These are phyloP conservation scores for Penicillium macrosclerotiorum DNA, from an alignment of 495 filamentous ascomycete genomes.

Conservation along the genomic window DNA sequence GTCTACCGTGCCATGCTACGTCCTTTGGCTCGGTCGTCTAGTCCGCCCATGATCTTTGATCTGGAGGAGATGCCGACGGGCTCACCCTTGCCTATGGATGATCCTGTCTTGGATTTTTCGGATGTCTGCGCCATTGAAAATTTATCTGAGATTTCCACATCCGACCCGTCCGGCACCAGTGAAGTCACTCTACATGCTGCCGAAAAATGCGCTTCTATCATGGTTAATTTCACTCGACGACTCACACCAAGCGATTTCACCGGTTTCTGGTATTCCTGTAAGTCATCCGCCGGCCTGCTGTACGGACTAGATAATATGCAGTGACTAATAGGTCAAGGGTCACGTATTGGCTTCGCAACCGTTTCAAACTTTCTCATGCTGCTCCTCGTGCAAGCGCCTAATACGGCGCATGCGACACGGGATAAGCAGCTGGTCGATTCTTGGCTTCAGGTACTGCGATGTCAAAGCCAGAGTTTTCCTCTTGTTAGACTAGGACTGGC, in stretches of 20 bases:
- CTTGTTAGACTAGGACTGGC: conserved; percentile 34
- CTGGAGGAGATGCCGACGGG: conserved; percentile 26
- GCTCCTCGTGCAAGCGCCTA: conserved; percentile 35
- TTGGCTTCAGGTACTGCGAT: conserved; percentile 31
- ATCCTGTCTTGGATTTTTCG: conserved; percentile 22
- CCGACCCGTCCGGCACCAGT: conserved; percentile 24
- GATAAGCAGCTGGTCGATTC: conserved; percentile 33
- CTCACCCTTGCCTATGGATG: conserved; percentile 16
- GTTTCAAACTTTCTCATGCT: conserved; percentile 38
- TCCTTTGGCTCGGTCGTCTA: conserved; percentile 33
- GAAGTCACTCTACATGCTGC: conserved; percentile 32
- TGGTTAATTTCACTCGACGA: conserved; percentile 31
- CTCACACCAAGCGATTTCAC: conserved; percentile 32
- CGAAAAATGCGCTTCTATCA: conserved; percentile 33
- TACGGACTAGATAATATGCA: not conserved
- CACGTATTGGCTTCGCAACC: conserved; percentile 35
- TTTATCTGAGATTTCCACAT: conserved; percentile 26
- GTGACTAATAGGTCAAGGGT: conserved; percentile 22
- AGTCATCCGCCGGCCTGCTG: not conserved
- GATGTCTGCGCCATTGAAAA: conserved; percentile 23
- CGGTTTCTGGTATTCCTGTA: conserved; percentile 40
- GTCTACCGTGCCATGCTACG: conserved; percentile 38
- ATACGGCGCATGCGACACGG: conserved; percentile 25
- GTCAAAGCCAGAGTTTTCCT: conserved; percentile 29
- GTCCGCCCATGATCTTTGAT: conserved; percentile 35